Conservation (phyloP, 352 stramenopile species). For the Pythium angustatum region DNA sequence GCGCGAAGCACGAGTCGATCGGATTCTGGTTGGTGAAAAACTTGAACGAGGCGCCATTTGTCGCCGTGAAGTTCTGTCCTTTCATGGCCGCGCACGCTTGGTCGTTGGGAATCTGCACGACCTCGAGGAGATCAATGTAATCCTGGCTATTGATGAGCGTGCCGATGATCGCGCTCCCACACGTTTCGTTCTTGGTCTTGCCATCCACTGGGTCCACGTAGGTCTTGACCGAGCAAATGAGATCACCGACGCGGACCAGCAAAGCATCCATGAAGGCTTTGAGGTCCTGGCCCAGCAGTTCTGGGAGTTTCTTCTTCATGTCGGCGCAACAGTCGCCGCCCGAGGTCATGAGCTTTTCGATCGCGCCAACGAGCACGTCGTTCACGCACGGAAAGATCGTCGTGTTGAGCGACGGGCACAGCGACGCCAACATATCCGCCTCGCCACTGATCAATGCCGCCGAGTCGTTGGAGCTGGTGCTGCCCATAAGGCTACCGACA, state of each 20-base stretch:
- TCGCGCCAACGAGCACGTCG: constrained; percentile 30
- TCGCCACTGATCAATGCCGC: not conserved
- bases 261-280: constrained; percentile 26
- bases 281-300: constrained; percentile 30
- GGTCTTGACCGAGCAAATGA: constrained; percentile 36
- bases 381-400: constrained; percentile 41
- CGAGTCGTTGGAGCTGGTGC: constrained; percentile 5
- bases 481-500: constrained; percentile 22
- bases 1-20: constrained; percentile 41
- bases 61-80: constrained; percentile 34
- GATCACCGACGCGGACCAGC: constrained; percentile 28
- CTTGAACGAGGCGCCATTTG: constrained; percentile 26
- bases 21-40: constrained; percentile 33
- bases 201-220: constrained; percentile 15
- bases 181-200: constrained; percentile 30
- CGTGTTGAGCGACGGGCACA: constrained; percentile 38
- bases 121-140: constrained; percentile 30
- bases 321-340: constrained; percentile 37
- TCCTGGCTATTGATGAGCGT: constrained; percentile 21
- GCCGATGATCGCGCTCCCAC: constrained; percentile 25
- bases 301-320: constrained; percentile 32
- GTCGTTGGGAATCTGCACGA: constrained; percentile 38
- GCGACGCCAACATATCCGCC: constrained; percentile 19
- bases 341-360: constrained; percentile 31
- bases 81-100: constrained; percentile 39